These are phyloP conservation scores for Salix purpurea DNA, from an alignment of 345 rosid genomes.

Conservation along the genomic window DNA sequence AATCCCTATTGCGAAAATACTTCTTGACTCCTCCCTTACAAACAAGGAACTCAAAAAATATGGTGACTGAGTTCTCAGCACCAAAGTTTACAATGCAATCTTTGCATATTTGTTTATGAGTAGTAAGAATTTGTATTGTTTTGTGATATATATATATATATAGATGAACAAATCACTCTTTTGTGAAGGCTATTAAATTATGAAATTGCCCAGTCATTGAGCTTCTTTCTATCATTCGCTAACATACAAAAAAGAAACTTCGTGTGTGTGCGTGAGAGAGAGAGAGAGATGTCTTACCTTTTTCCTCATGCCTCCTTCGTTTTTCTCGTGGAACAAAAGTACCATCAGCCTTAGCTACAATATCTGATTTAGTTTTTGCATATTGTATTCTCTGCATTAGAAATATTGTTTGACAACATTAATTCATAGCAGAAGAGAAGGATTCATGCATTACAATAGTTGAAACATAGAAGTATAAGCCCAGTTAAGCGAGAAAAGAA, in stretches of 20 bases:
- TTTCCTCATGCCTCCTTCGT: conserved; percentile 88
- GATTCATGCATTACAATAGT: not conserved
- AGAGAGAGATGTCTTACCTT: conserved; percentile 43
- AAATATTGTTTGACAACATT: not conserved
- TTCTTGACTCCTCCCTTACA: not conserved
- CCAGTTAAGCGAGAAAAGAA: not conserved
- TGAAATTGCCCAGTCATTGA: not conserved
- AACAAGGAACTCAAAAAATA: not conserved
- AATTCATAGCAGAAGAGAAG: not conserved
- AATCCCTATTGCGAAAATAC: not conserved
- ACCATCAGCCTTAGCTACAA: conserved; percentile 93
- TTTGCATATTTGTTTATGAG: not conserved
- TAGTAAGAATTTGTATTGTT: not conserved
- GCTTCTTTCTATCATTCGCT: not conserved
- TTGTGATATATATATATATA: not conserved
- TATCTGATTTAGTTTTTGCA: conserved; percentile 91
- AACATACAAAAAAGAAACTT: not conserved
- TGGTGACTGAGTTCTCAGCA: not conserved
- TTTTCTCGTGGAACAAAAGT: conserved; percentile 96
- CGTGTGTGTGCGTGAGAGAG: not conserved
- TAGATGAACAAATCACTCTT: too few species aligned
- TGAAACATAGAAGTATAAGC: not conserved
- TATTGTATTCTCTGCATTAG: conserved; percentile 73
- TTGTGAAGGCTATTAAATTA: too few species aligned
- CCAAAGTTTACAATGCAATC: not conserved